Evolutionary conservation across 192 early-diverging fungal species (phyloP).

Genomic region (Paraglomus brasilianum): DNA sequence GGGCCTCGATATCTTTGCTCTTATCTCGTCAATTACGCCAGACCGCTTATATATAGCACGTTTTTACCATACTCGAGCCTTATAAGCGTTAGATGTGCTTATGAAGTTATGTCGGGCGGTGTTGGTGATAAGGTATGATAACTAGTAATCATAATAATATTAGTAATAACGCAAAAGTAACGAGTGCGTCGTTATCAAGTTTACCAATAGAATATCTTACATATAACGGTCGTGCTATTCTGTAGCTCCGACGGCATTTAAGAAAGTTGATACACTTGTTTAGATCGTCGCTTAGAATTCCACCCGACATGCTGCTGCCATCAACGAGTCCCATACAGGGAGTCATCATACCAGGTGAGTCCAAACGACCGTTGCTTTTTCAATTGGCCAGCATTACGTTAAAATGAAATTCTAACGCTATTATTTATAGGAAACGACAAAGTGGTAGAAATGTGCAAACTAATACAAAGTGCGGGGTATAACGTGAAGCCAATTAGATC

Average conservation of each 20-base stretch:
- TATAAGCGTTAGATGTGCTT: constrained; percentile 65
- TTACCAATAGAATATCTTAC: background rate
- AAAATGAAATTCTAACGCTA: background rate
- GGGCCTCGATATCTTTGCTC: constrained; percentile 58
- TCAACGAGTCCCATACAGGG: constrained; percentile 78
- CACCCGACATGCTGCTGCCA: constrained; percentile 52
- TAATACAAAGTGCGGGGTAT: constrained; percentile 48
- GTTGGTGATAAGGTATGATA: constrained; percentile 50
- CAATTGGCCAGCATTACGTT: background rate
- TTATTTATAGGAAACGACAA: constrained; percentile 50
- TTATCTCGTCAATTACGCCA: constrained; percentile 80
- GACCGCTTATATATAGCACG: constrained; percentile 80
- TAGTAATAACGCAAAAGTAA: too few relatives aligned
- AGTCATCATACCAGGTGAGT: constrained; percentile 66
- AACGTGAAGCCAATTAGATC: constrained; percentile 77
- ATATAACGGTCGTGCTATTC: background rate
- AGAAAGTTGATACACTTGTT: constrained; percentile 52
- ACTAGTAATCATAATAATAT: background rate
- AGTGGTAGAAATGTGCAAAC: constrained; percentile 33
- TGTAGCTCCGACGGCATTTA: constrained; percentile 47
- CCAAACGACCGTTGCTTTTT: constrained; percentile 26
- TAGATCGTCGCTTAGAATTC: constrained; percentile 46
- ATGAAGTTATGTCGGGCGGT: constrained; percentile 55
- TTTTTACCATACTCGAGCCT: constrained; percentile 68
- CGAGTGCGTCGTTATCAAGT: background rate